Conservation (phyloP, 106 monocot species). For the Dendrobium huoshanense region DNA sequence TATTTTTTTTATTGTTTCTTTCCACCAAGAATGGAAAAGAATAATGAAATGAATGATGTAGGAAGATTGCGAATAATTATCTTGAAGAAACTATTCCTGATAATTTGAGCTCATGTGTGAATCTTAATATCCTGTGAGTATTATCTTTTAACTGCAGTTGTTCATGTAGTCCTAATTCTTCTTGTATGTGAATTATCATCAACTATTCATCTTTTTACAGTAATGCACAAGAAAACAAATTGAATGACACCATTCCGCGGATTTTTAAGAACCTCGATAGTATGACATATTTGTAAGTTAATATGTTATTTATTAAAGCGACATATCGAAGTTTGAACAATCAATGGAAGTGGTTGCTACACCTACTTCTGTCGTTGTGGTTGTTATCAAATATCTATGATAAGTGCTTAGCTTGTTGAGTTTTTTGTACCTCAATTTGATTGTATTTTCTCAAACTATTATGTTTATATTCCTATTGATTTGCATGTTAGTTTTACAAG, state of each 20-base stretch:
- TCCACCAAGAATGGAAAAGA: background rate
- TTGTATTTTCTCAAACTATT: too few relatives aligned
- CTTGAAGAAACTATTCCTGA: slow-evolving; percentile 87
- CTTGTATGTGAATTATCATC: background rate
- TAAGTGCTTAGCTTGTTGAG: too few relatives aligned
- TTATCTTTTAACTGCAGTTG: background rate
- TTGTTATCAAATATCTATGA: too few relatives aligned
- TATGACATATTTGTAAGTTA: slow-evolving; percentile 87
- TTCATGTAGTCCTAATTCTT: background rate
- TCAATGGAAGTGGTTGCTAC: background rate
- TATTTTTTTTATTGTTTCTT: background rate
- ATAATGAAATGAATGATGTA: slow-evolving; percentile 16
- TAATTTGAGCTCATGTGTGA: slow-evolving; percentile 76
- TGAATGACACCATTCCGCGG: slow-evolving; percentile 59
- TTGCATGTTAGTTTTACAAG: too few relatives aligned
- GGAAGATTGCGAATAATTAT: slow-evolving; percentile 88
- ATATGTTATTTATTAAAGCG: background rate
- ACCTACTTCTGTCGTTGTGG: too few relatives aligned
- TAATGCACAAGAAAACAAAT: slow-evolving; percentile 49
- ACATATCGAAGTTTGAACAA: background rate
- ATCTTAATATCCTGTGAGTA: slow-evolving; percentile 86
- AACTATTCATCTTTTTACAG: slow-evolving; percentile 19
- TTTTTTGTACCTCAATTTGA: too few relatives aligned
- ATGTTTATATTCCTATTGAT: too few relatives aligned
- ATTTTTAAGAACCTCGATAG: slow-evolving; percentile 59